Evolutionary conservation across 768 basidiomycete genomes (phyloP).

Genomic region (Termitomyces bulborhizus): DNA sequence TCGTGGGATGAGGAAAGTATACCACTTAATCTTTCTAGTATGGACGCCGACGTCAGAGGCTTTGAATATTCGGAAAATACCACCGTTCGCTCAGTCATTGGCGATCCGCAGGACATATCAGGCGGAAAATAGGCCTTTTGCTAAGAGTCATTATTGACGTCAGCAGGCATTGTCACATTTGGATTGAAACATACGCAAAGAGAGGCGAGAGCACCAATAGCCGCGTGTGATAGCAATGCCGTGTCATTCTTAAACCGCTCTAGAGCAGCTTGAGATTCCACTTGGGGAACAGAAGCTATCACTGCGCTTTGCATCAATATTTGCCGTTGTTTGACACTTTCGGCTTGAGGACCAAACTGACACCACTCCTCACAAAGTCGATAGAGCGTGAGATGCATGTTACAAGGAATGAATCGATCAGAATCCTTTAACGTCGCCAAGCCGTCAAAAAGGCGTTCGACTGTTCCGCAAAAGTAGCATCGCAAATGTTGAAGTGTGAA

Average conservation of each 20-base stretch:
- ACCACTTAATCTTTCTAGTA: constrained; percentile 63
- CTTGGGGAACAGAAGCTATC: constrained; percentile 47
- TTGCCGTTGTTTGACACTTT: constrained; percentile 63
- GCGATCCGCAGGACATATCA: constrained; percentile 53
- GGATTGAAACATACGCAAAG: constrained; percentile 62
- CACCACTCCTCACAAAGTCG: constrained; percentile 93
- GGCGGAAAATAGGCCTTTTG: constrained; percentile 73
- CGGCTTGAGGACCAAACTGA: constrained; percentile 71
- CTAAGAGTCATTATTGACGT: constrained; percentile 30
- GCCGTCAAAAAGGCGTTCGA: constrained; percentile 82
- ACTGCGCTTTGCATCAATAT: constrained; percentile 68
- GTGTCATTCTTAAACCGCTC: constrained; percentile 70
- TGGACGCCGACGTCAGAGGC: constrained; percentile 43
- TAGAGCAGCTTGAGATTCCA: constrained; percentile 41
- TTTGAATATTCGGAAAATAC: constrained; percentile 40
- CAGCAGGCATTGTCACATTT: not conserved
- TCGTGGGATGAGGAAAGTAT: constrained; percentile 58
- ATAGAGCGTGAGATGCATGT: constrained; percentile 76
- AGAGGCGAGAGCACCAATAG: constrained; percentile 82
- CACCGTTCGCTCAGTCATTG: constrained; percentile 48
- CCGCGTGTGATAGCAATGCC: constrained; percentile 66
- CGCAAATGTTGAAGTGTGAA: constrained; percentile 75
- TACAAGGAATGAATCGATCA: constrained; percentile 69
- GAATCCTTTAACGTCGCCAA: constrained; percentile 63
- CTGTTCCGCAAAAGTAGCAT: constrained; percentile 85